Conservation (phyloP, 2,329 filamentous ascomycete species). For the Curvularia hawaiiensis region DNA sequence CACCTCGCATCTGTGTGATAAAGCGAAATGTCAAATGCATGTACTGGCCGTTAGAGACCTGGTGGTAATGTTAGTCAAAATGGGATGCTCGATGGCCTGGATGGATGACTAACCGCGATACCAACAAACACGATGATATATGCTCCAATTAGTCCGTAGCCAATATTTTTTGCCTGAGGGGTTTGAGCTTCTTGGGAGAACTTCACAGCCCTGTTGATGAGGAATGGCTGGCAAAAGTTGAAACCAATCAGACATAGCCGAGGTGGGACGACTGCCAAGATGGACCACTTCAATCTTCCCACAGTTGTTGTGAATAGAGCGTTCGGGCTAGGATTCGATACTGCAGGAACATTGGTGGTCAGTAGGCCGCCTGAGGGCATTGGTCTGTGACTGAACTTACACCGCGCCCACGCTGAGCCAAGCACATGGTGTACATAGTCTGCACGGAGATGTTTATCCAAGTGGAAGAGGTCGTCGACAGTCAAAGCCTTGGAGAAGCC, state of each 20-base stretch:
- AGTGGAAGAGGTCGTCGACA: conserved; percentile 52
- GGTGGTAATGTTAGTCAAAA: conserved; percentile 15
- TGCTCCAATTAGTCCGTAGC: conserved; percentile 42
- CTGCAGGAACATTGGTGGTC: conserved; percentile 11
- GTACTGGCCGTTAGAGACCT: conserved; percentile 44
- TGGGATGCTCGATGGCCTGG: background rate
- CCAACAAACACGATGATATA: conserved; percentile 44
- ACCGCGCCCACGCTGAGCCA: conserved; percentile 48
- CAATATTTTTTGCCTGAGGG: conserved; percentile 33
- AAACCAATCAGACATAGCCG: conserved; percentile 42
- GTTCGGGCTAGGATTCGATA: conserved; percentile 22
- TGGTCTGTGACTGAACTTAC: conserved; percentile 30
- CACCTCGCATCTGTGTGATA: conserved; percentile 45
- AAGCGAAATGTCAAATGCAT: conserved; percentile 43
- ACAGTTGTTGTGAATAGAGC: conserved; percentile 36
- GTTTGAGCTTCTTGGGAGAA: conserved; percentile 29
- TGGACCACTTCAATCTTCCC: conserved; percentile 36
- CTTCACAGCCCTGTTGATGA: conserved; percentile 40
- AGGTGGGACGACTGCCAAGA: conserved; percentile 37
- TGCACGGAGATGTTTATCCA: conserved; percentile 54
- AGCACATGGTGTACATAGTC: conserved; percentile 48
- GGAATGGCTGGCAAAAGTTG: conserved; percentile 46
- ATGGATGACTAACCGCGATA: conserved; percentile 34
- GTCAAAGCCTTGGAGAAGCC: conserved; percentile 54
- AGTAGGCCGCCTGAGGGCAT: background rate